A percentile compares a stretch with the other conserved stretches of the same genome.
Evolutionary conservation across 2,329 filamentous ascomycete species (phyloP).

Genomic region (Dactylella cylindrospora): DNA sequence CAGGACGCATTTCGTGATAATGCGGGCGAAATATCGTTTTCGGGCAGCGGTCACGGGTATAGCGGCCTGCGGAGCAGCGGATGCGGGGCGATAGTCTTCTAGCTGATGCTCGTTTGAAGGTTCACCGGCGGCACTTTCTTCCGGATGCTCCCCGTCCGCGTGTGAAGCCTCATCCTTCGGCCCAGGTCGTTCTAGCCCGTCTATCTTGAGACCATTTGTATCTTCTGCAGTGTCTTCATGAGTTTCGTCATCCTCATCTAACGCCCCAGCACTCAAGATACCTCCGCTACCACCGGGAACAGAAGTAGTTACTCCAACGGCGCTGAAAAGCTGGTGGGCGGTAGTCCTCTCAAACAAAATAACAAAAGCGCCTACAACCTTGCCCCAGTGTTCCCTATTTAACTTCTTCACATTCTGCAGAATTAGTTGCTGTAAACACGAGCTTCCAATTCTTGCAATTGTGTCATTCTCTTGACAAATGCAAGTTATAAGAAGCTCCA

Average conservation of each 20-base stretch:
- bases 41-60: constrained; percentile 87
- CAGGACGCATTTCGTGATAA: constrained; percentile 96
- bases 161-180: constrained; percentile 50
- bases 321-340: constrained; percentile 90
- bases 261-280: constrained; percentile 7
- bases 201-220: constrained; percentile 64
- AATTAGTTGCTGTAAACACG: constrained; percentile 94
- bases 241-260: constrained; percentile 26
- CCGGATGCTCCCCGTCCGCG: constrained; percentile 10
- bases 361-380: constrained; percentile 93
- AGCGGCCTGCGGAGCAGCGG: constrained; percentile 65
- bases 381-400: constrained; percentile 79
- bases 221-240: constrained; percentile 51
- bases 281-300: constrained; percentile 56
- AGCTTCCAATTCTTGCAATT: constrained; percentile 94
- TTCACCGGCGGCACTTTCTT: constrained; percentile 35
- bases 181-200: constrained; percentile 53
- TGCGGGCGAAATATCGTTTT: constrained; percentile 95
- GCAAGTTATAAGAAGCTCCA: constrained; percentile 89
- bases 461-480: constrained; percentile 99
- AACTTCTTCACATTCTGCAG: constrained; percentile 96
- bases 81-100: constrained; percentile 83
- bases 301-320: constrained; percentile 53
- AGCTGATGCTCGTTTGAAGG: constrained; percentile 54
- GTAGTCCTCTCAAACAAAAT: constrained; percentile 94